A percentile compares a stretch with the other conserved stretches of the same genome.
phyloP scores from a whole-genome alignment of 2,329 filamentous ascomycete species.

The Beauveria sp. region DNA sequence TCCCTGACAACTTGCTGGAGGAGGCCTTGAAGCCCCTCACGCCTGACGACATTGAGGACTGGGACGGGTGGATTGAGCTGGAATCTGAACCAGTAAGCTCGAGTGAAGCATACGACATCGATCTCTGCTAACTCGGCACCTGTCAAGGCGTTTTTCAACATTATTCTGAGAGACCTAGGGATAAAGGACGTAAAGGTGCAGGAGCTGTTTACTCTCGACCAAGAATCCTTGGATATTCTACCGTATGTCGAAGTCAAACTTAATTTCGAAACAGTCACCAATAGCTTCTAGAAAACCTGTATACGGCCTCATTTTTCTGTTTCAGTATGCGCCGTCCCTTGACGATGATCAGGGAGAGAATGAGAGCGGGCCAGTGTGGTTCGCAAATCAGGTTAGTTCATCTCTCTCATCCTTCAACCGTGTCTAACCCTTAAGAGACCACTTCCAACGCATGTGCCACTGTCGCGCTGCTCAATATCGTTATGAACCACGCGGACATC shows the following conservation, averaged over 20 bases:
- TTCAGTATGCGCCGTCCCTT: conserved; percentile 54
- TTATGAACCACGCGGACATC: conserved; percentile 70
- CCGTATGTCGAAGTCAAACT: conserved; percentile 38
- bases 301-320: conserved; percentile 84
- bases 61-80: conserved; percentile 73
- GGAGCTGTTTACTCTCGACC: conserved; percentile 69
- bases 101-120: not conserved
- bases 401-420: conserved; percentile 11
- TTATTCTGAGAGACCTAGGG: conserved; percentile 72
- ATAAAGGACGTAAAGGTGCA: conserved; percentile 65
- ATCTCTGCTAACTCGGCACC: conserved; percentile 12
- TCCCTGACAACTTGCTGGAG: conserved; percentile 35
- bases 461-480: conserved; percentile 85
- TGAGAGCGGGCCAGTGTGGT: conserved; percentile 65
- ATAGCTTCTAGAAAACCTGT: conserved; percentile 54
- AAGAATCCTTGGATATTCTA: conserved; percentile 52
- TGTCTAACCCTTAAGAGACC: conserved; percentile 41
- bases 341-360: conserved; percentile 46
- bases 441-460: conserved; percentile 82
- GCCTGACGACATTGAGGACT: conserved; percentile 47
- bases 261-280: not conserved
- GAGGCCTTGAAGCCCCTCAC: conserved; percentile 40
- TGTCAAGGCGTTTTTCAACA: conserved; percentile 70
- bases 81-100: conserved; percentile 75
- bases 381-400: conserved; percentile 70